Evolutionary conservation across 83 land plant genomes (phyloP).

Genomic region (Picea engelmannii): DNA sequence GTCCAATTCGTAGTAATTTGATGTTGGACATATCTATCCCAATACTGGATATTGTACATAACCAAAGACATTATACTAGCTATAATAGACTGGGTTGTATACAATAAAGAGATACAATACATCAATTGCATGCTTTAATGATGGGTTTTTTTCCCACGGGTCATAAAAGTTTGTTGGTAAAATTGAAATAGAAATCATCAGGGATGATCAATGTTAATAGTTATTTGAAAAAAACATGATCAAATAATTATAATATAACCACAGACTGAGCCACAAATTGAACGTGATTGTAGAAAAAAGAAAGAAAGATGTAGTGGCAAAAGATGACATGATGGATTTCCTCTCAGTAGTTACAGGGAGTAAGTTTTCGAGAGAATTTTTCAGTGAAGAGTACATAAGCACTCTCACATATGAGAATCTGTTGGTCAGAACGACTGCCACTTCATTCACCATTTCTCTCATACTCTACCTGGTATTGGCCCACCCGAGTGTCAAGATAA

Average conservation of each 20-base stretch:
- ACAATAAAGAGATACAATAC: too few species aligned
- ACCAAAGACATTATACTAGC: too few species aligned
- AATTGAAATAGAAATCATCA: too few species aligned
- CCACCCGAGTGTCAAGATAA: conserved; percentile 62
- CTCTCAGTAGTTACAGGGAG: conserved; percentile 48
- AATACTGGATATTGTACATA: too few species aligned
- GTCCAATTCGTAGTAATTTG: too few species aligned
- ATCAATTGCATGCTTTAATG: too few species aligned
- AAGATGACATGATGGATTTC: conserved; percentile 39
- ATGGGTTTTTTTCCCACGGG: too few species aligned
- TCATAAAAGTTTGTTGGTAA: too few species aligned
- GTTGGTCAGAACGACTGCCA: conserved; percentile 69
- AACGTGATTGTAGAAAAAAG: conserved; percentile 51
- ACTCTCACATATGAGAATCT: conserved; percentile 75
- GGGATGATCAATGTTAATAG: too few species aligned
- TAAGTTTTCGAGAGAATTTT: conserved; percentile 24
- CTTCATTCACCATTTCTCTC: conserved; percentile 52
- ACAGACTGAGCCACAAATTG: conserved; percentile 19
- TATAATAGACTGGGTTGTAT: too few species aligned
- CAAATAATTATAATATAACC: background rate
- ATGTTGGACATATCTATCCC: too few species aligned
- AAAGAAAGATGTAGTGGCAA: conserved; percentile 17
- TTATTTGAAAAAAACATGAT: too few species aligned
- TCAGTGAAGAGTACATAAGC: conserved; percentile 54
- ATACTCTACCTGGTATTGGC: conserved; percentile 59